Evolutionary conservation across 164 flowering plant genomes (phyloP), one percentile per base, ranked within the genome.

Genomic region (Piper longum): DNA sequence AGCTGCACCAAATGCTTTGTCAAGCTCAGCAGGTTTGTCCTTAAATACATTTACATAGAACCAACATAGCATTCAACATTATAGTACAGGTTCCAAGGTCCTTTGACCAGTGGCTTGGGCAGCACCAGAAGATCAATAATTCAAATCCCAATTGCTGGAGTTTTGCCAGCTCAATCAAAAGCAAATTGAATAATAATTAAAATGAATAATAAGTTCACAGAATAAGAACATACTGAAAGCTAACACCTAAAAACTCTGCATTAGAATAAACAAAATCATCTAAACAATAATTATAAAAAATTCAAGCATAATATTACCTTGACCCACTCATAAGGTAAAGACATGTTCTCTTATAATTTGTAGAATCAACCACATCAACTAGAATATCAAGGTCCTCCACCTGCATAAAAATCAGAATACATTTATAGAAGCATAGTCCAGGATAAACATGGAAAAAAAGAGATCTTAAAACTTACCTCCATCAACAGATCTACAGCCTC

Each of bases 401-500:
- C 98, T 92, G 73, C 41, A 64, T 18, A 26, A 18, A 44, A 43
- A 61, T 7, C 55, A 43, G 59, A 60, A 43, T 43, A 6, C 7
- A 42, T 57, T 48, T 5, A 59, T 16, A n/a, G 14, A 44, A 16
- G 51, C 17, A 39, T 57, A 42, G 56, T 7, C 9, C 13, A 14
- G 11, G 44, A 40, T 16, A 54, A 60, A 56, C 36, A 11, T 7
- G 17, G 26, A 66, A 11, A 61, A 58, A 69, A 41, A 17, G 6
- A 61, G 8, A 64, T 40, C 51, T 17, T 18, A 48, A 43, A 61
- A 4, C 16, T 42, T 78, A 92, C 98, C 95, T 93, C 98, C 96
- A 93, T 93, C 51, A 93, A 74, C 73, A 93, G 91, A 77, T 93
- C 97, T 39, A 88, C 96, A 57, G 97, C 97, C 78, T 93, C 98